A percentile compares a stretch with the other conserved stretches of the same genome.
phyloP scores from a whole-genome alignment of 805 yeast genomes.

The Myxozyma kluyveri region DNA sequence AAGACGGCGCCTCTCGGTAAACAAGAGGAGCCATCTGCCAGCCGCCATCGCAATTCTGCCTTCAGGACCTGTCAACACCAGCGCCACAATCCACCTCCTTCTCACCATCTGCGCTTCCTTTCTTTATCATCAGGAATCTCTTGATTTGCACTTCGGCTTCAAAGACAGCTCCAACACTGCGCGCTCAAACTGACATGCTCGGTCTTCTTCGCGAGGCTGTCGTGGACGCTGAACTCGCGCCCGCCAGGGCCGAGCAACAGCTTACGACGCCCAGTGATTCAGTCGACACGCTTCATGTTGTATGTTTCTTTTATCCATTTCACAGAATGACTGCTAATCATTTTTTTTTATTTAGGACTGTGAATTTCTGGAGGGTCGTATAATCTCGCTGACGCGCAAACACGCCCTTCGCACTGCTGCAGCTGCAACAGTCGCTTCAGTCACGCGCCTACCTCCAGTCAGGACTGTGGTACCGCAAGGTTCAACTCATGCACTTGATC shows the following conservation, averaged over 20 bases:
- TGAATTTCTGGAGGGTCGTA: background rate
- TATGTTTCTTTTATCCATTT: background rate
- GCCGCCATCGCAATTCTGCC: too few species aligned
- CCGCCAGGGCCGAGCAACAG: background rate
- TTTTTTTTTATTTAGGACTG: background rate
- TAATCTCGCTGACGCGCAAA: conserved; percentile 5
- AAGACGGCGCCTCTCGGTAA: too few species aligned
- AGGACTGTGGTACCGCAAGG: background rate
- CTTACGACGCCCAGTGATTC: too few species aligned
- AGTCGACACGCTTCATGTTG: background rate
- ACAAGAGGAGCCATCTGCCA: too few species aligned
- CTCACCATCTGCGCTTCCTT: too few species aligned
- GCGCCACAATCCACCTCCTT: too few species aligned
- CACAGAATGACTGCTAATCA: background rate
- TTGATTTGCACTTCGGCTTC: background rate
- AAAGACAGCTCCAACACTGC: too few species aligned
- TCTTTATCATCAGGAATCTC: background rate
- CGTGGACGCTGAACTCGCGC: conserved; percentile 7
- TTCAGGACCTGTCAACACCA: too few species aligned
- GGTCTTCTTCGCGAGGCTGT: conserved; percentile 20
- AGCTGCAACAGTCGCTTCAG: background rate
- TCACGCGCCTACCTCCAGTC: background rate
- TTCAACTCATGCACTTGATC: background rate
- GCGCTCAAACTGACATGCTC: background rate
- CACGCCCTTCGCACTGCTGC: background rate